Evolutionary conservation across 1,284 basidiomycete genomes (phyloP).

Genomic region (Ganoderma lucidum): DNA sequence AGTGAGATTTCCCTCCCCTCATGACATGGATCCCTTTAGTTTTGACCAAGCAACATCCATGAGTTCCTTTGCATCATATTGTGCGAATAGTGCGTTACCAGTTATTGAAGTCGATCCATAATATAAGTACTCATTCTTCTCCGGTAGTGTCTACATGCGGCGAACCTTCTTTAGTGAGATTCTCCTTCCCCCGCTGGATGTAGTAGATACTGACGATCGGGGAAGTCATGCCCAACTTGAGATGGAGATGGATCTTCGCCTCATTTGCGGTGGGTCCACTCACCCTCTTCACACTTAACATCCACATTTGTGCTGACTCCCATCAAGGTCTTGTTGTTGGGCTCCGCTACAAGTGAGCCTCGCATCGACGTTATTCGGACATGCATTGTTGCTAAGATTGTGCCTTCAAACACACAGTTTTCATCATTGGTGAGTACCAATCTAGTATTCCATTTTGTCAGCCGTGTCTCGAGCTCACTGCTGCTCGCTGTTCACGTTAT

Average conservation of each 20-base stretch:
- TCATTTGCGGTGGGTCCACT: background rate
- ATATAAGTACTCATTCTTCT: background rate
- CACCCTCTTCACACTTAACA: background rate
- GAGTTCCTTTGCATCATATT: background rate
- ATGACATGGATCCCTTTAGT: background rate
- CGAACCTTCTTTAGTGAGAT: background rate
- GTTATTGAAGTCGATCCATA: background rate
- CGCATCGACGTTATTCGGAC: background rate
- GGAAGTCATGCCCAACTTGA: background rate
- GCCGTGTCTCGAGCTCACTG: background rate
- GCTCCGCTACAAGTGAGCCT: background rate
- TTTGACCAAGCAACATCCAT: background rate
- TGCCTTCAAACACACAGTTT: background rate
- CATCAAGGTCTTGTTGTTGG: background rate
- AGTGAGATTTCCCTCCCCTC: background rate
- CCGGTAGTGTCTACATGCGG: background rate
- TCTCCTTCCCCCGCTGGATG: background rate
- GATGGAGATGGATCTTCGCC: background rate
- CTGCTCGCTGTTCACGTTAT: background rate
- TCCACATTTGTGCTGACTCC: background rate
- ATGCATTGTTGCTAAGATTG: background rate
- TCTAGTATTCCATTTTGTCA: no score
- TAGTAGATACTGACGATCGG: background rate
- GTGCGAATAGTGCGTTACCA: background rate
- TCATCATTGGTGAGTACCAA: background rate